Base-by-base conservation (phyloP, 805 yeast species). In the Myxozyma monticola region DNA sequence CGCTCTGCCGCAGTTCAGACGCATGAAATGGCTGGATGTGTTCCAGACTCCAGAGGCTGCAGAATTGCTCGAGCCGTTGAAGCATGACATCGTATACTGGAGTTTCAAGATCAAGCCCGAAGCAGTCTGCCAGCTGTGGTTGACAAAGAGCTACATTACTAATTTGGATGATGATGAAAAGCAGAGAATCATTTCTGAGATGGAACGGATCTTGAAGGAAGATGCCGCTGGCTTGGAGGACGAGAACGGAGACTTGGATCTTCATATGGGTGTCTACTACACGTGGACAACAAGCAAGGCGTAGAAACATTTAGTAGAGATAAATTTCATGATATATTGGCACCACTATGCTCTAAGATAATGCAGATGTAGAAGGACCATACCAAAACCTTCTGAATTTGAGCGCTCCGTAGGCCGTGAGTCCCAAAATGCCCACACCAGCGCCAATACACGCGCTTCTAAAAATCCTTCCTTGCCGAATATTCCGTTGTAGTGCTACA, bases 1-100 rank as follows among this genome's bases (percentile, higher is more conserved):
- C 3, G 63, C 63, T 2, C 82, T 80, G 25, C 85, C 86, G 4
- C 85, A 81, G 64, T 81, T 78, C 57, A 70, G 82, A 38, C 71
- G 65, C 25, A 73, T 70, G 14, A 55, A 58, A 10, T 81, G 85
- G 85, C 69, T 70, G 48, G 38, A 65, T 1, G 67, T 69, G 1
- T 70, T 79, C 36, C 31, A 56, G 8, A 44, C 51, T n/a, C 22
- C 35, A 2, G 51, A 40, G 22, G 48, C 60, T 9, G 65, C 68
- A 48, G 56, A 60, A 10, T 53, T 59, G 49, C 78, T 80, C 56
- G 54, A 62, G 17, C 69, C 73, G 1, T 51, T 59, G 17, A 53
- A 60, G 21, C 79, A 77, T 45, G 60, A 60, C 20, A 68, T 63
- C 45, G 61, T 57, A 12, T 65, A 65, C 44, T 65, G 67, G 47